Base-by-base conservation (phyloP, 1,284 basidiomycete genomes). In the Wallemia mellicola region DNA sequence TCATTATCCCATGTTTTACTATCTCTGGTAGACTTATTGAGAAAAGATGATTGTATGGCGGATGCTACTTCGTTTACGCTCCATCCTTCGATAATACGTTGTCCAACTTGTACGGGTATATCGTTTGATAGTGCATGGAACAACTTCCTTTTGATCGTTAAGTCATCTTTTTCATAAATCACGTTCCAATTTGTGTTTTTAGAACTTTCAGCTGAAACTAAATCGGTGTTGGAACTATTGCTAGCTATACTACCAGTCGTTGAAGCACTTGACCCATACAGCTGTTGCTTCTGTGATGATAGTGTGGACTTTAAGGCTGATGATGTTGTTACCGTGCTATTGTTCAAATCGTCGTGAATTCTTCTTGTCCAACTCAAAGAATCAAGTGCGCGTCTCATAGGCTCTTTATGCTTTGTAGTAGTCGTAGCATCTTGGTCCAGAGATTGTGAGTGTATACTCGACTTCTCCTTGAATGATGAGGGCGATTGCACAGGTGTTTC, bases 71-170 rank as follows among this genome's bases (percentile, higher is more conserved):
- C 92, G 65, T 95, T 92, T 0, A 91, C 91, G 0, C 87, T 85
- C 9, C 94, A 78, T 1, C 92, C 91, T 67, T 96, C 84, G 57
- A 98, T 82, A 62, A 98, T 86, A 69, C 88, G 85, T 67, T 85
- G 82, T 0, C 86, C 87, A 62, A 82, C 82, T 67, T 91, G 83
- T 2, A 96, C 80, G 0, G 86, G 84, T 57, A 94, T 79, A 54
- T 78, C 75, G 7, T 81, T 75, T 7, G 88, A 94, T 17, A 95
- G 78, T 59, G 83, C 79, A 1, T 81, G 74, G 11, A 81, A 79
- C 19, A 81, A 68, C 65, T 83, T 83, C 63, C 82, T 79, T 62
- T 86, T 80, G 2, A 95, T 77, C 9, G 80, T 75, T 55, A 92
- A 72, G 9, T 81, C 84, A 63, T 73, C 73, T 25, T 86, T 86